Conservation (phyloP, 768 basidiomycete genomes). For the Boletus sp. region DNA sequence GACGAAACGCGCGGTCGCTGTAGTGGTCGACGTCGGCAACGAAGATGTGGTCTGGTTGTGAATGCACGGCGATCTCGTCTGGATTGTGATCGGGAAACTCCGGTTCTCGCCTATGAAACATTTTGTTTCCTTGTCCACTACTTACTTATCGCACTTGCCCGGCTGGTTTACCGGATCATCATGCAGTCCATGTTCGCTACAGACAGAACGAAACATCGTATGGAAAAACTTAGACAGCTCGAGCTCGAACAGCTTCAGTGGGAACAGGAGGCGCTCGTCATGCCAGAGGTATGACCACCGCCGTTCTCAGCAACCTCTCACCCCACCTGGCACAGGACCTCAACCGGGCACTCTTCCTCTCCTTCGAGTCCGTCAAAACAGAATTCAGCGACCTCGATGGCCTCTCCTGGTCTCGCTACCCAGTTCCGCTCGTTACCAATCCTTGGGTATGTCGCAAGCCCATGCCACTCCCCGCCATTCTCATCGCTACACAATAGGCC, state of each 20-base stretch:
- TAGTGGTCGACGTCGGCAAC: too few species aligned
- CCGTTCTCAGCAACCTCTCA: background rate
- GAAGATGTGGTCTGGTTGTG: too few species aligned
- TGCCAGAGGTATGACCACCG: slow-evolving; percentile 47
- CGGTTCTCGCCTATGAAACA: background rate
- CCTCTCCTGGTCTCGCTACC: slow-evolving; percentile 46
- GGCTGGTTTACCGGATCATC: slow-evolving; percentile 6
- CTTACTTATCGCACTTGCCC: too few species aligned
- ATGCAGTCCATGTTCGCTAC: slow-evolving; percentile 28
- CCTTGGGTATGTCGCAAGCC: slow-evolving; percentile 21
- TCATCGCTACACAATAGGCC: slow-evolving; percentile 8
- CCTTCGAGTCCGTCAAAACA: slow-evolving; percentile 56
- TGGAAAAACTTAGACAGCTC: slow-evolving; percentile 44
- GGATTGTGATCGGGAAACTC: slow-evolving; percentile 12
- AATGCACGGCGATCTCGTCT: background rate
- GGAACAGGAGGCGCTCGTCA: slow-evolving; percentile 54
- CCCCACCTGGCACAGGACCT: slow-evolving; percentile 23
- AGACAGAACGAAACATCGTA: slow-evolving; percentile 48
- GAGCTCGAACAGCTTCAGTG: slow-evolving; percentile 54
- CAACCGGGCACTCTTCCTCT: slow-evolving; percentile 31
- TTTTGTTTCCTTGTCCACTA: too few species aligned
- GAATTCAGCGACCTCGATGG: slow-evolving; percentile 65
- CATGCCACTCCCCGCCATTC: background rate
- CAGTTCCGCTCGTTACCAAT: slow-evolving; percentile 27
- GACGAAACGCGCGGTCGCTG: too few species aligned